These are phyloP conservation scores for Klebsormidium nitens DNA, from an alignment of 139 green algal species.

Conservation along the genomic window DNA sequence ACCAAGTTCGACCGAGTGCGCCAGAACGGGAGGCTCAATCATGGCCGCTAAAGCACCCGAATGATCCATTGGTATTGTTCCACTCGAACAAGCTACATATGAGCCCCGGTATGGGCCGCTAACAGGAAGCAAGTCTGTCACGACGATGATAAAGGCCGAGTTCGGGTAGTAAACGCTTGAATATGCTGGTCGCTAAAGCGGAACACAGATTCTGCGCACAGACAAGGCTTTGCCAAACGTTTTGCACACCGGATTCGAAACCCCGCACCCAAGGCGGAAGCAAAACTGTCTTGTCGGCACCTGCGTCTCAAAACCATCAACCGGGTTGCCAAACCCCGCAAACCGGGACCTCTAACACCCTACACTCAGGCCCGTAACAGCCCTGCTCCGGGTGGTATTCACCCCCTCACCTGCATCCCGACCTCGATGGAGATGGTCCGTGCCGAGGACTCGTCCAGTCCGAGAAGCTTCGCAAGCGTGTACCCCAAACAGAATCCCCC, in stretches of 20 bases:
- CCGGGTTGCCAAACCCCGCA: neutral
- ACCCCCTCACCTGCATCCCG: slow-evolving; percentile 28
- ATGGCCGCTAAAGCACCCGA: no score
- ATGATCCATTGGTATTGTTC: no score
- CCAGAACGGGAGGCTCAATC: no score
- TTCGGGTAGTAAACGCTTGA: no score
- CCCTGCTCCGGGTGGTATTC: neutral
- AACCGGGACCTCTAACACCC: slow-evolving; percentile 17
- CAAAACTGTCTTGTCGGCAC: neutral
- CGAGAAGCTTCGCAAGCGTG: slow-evolving; percentile 48
- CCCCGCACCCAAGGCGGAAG: neutral
- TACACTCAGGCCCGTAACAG: slow-evolving; percentile 1
- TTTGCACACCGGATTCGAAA: neutral
- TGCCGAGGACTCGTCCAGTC: slow-evolving; percentile 52
- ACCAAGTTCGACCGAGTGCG: no score
- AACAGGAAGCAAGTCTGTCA: no score
- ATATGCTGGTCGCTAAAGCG: no score
- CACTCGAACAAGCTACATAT: slow-evolving; percentile 75
- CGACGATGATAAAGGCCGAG: no score
- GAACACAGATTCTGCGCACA: no score
- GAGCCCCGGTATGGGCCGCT: no score
- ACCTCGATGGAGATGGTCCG: slow-evolving; percentile 69
- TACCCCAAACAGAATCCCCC: slow-evolving; percentile 64
- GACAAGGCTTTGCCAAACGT: no score
- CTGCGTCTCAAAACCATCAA: no score